Evolutionary conservation across 2,329 filamentous ascomycete genomes (phyloP), one percentile per base, ranked within the genome.

Genomic region (Cladosporium oxysporum): DNA sequence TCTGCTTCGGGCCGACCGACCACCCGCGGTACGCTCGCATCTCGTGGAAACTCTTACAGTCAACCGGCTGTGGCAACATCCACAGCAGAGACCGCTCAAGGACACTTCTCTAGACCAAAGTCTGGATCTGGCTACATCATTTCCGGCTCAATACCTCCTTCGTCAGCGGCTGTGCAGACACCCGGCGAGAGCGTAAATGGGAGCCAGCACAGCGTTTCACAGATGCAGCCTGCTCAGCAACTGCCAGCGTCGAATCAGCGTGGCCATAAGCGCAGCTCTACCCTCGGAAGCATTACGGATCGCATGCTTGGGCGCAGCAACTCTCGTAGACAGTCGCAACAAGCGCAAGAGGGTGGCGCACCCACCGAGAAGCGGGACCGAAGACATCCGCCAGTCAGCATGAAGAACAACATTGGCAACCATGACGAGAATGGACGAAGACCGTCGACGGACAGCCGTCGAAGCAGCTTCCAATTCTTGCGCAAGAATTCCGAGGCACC

Each of bases 381-480:
- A 76, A 89, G 86, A 69, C 96, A 97, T 74, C 94, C 94, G 65
- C 94, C 94, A 4, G 91, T 94, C 58, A 97, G 93, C 81, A 96
- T 97, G 92, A 87, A 90, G 68, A 90, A 90, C 69, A 83, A 87
- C 1, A 87, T 90, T 77, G 82, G 87, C 6, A 84, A 84, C 58
- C 23, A 57, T 26, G 86, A 88, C 47, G 79, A 88, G 84, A 78
- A 83, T 74, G 81, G 80, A 55, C 77, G 80, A 28, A 75, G 83
- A 53, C 79, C 78, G 37, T 84, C 82, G n/a, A 81, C 76, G 47
- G 83, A 84, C 35, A 78, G 78, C 53, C 78, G 82, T 26, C 78
- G 82, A 52, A 80, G 82, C 11, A 84, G 82, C 5, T 84, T 84
- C 71, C 79, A 79, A 58, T 84, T 84, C 71, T 79, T 76, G 58